phyloP scores from a whole-genome alignment of 495 filamentous ascomycete species.

The Penicillium argentinense region DNA sequence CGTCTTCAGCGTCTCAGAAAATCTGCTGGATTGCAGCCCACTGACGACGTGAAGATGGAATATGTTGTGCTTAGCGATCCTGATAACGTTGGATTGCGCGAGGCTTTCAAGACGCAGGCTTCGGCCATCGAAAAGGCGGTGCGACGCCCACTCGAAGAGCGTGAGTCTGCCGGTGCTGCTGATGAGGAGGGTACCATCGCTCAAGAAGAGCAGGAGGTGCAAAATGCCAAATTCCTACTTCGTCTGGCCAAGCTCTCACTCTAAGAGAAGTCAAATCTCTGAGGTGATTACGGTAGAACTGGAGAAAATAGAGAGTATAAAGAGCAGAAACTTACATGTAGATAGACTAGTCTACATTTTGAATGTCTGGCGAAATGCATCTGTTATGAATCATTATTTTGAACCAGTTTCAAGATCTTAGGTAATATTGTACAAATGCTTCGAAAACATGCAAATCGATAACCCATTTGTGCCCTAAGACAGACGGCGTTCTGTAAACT shows the following conservation, averaged over 20 bases:
- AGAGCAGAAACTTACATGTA: too few relatives aligned
- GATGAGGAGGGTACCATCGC: slow-evolving; percentile 64
- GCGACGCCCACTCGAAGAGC: slow-evolving; percentile 75
- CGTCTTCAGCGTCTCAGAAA: slow-evolving; percentile 79
- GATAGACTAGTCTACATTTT: too few relatives aligned
- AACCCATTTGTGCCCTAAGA: too few relatives aligned
- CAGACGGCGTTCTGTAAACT: too few relatives aligned
- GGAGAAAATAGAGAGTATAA: too few relatives aligned
- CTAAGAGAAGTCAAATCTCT: too few relatives aligned
- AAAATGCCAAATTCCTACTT: slow-evolving; percentile 81
- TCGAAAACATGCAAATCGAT: too few relatives aligned
- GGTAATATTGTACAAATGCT: too few relatives aligned
- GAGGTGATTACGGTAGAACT: too few relatives aligned
- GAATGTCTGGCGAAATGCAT: too few relatives aligned
- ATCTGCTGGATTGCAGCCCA: slow-evolving; percentile 75
- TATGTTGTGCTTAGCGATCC: slow-evolving; percentile 75
- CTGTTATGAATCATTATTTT: too few relatives aligned
- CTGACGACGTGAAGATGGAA: slow-evolving; percentile 85
- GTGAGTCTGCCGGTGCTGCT: slow-evolving; percentile 60
- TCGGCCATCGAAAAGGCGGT: slow-evolving; percentile 75
- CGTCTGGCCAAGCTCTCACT: slow-evolving; percentile 74
- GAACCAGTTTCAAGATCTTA: too few relatives aligned
- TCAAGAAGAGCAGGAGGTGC: slow-evolving; percentile 87
- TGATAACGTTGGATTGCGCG: slow-evolving; percentile 69
- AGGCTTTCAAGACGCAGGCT: slow-evolving; percentile 69